Conservation (phyloP, 805 yeast species). For the Ogataea ganodermae region DNA sequence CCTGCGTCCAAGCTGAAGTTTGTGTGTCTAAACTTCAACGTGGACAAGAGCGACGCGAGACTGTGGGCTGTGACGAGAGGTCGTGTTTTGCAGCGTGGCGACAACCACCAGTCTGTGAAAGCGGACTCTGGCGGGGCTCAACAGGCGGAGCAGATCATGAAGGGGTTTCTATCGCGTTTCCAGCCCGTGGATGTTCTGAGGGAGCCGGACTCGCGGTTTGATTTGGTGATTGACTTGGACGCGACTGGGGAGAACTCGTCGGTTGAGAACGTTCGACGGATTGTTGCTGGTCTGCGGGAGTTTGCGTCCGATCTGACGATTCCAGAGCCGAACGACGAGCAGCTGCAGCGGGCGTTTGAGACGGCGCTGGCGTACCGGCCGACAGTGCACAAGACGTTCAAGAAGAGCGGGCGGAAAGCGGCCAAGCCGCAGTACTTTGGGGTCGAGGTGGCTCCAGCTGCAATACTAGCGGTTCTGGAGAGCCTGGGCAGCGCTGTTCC, state of each 20-base stretch:
- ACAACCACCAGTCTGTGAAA: conserved; percentile 84
- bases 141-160: conserved; percentile 63
- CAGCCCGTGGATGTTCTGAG: conserved; percentile 51
- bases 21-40: conserved; percentile 65
- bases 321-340: conserved; percentile 42
- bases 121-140: conserved; percentile 46
- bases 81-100: conserved; percentile 73
- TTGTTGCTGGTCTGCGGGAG: conserved; percentile 42
- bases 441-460: conserved; percentile 34
- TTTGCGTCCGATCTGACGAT: conserved; percentile 46
- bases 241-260: conserved; percentile 47
- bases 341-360: conserved; percentile 48
- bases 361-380: conserved; percentile 60
- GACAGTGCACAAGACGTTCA: conserved; percentile 40
- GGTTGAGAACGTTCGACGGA: conserved; percentile 45
- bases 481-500: conserved; percentile 6
- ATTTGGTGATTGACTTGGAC: conserved; percentile 59
- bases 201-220: conserved; percentile 70
- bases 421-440: conserved; percentile 49
- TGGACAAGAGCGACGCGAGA: conserved; percentile 24
- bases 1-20: conserved; percentile 52
- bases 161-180: conserved; percentile 69
- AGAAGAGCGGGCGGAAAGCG: conserved; percentile 11
- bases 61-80: conserved; percentile 55
- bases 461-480: conserved; percentile 19